Evolutionary conservation across 2,329 filamentous ascomycete species (phyloP).

Genomic region (Ascochyta koolunga): DNA sequence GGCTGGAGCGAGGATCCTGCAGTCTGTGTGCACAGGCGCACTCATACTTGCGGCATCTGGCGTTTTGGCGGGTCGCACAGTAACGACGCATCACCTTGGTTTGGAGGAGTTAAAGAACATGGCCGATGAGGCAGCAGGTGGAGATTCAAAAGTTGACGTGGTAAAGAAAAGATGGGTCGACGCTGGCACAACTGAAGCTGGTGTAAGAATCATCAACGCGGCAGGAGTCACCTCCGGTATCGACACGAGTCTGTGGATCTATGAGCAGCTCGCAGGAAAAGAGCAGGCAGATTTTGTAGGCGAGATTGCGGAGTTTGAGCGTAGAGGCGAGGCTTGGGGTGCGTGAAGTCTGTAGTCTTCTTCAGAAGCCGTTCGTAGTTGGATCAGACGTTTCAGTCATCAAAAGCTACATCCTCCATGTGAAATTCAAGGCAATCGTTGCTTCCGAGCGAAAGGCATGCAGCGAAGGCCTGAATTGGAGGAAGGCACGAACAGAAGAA

Average conservation of each 20-base stretch:
- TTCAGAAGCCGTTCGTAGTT: too few species aligned
- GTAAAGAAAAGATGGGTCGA: conserved; percentile 43
- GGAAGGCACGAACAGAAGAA: neutral
- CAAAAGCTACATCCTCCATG: too few species aligned
- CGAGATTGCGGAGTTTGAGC: conserved; percentile 42
- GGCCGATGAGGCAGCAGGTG: conserved; percentile 39
- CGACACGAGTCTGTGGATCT: conserved; percentile 39
- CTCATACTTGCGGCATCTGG: conserved; percentile 48
- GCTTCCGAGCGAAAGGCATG: neutral
- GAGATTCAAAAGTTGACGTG: conserved; percentile 30
- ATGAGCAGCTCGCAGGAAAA: conserved; percentile 35
- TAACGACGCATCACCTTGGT: conserved; percentile 50
- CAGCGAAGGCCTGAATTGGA: neutral
- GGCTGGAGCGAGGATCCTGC: conserved; percentile 37
- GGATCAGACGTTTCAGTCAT: neutral
- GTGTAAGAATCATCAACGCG: conserved; percentile 43
- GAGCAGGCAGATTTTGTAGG: conserved; percentile 30
- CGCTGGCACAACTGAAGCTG: conserved; percentile 36
- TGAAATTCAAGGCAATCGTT: too few species aligned
- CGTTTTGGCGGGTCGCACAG: conserved; percentile 41
- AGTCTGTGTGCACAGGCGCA: conserved; percentile 51
- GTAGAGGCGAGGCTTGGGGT: conserved; percentile 32
- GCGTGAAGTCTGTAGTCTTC: neutral
- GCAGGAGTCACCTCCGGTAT: conserved; percentile 44
- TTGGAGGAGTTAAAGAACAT: conserved; percentile 33